Base-by-base conservation (phyloP, 306 rosid species). In the Styphnolobium japonicum region DNA sequence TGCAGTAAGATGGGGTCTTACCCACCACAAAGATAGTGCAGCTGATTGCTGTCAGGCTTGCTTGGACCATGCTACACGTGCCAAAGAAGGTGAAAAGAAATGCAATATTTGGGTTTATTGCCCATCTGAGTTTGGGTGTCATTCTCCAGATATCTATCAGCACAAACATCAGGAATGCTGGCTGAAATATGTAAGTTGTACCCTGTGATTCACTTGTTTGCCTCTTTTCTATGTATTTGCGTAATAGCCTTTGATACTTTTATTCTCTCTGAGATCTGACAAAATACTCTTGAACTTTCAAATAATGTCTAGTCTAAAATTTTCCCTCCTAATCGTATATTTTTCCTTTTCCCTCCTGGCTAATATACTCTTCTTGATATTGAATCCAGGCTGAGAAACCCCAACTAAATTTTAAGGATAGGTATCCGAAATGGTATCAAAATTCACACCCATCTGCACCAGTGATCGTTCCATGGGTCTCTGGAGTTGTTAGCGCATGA, bases 11-110 rank as follows among this genome's bases (percentile, higher is more conserved):
- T 95, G 98, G 98, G 98, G 98, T 73, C 98, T 95, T 69, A 92
- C 89, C 39, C 89, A 88, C 82, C 98, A 88, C 85, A 92, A 85
- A 89, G 97, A 95, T 61, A 95, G 98, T 81, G 98, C 98, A 74
- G 97, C 98, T 33, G 98, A 95, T 85, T 95, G 98, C 75, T 95
- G 98, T 68, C 96, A 91, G 76, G 94, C 98, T 81, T 95, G 98
- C 90, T 75, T 95, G 80, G 94, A 91, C 81, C 98, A 92, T 1
- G 98, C 97, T 4, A 86, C 46, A 81, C 75, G 15, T 19, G 97
- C 97, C 36, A 93, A 81, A 80, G 89, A 92, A 42, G 88, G 90
- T 8, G 95, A 87, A 43, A 84, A 74, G 83, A 92, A 86, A 90
- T 92, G 98, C 84, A 95, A 95, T 81, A 76, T 90, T 53, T 95